Evolutionary conservation across 2,329 filamentous ascomycete species (phyloP), one percentile per base, ranked within the genome.

Genomic region (Chaetomium sp.): DNA sequence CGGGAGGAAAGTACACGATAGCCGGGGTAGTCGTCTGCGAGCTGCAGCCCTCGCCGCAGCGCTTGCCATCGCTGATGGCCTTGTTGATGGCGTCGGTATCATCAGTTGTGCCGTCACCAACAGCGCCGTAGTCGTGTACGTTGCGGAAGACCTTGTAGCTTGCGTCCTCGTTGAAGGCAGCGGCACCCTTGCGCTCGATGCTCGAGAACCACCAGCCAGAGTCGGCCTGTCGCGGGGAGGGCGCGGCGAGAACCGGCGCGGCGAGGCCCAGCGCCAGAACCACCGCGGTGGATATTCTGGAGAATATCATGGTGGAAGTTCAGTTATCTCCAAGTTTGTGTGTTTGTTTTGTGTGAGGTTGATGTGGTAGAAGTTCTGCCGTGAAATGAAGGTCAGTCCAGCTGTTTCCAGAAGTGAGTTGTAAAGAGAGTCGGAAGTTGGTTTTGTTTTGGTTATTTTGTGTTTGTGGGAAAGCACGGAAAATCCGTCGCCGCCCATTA

Each of bases 21-120:
- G 89, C 92, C 0, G 92, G 92, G 1, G 84, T 83, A n/a, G 81
- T 81, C 3, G 92, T 97, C 36, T 81, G 83, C 1, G 90, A 95
- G 68, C 94, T 88, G 68, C 92, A 97, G 59, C 84, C 82, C 60
- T 81, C 69, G 41, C 89, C 90, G 68, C 92, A 97, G 44, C 92
- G 88, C 64, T 79, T 77, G 34, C 90, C 89, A n/a, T 82, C 81
- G 5, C 81, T 78, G 65, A 96, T 87, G 61, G 91, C 91, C 42
- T 75, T 71, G 74, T 96, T 96, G 79, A 97, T 96, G 54, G 91
- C 89, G 0, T 72, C 85, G 0, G 91, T 96, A 68, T 96, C 91
- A 69, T 97, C 92, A 33, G 86, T 87, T 0, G 74, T 71, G 53
- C 78, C 81, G 68, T 82, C 82, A 72, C 87, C 87, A 60, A 75